Base-by-base conservation (phyloP, 2,329 filamentous ascomycete genomes). In the Cordyceps farinosa region DNA sequence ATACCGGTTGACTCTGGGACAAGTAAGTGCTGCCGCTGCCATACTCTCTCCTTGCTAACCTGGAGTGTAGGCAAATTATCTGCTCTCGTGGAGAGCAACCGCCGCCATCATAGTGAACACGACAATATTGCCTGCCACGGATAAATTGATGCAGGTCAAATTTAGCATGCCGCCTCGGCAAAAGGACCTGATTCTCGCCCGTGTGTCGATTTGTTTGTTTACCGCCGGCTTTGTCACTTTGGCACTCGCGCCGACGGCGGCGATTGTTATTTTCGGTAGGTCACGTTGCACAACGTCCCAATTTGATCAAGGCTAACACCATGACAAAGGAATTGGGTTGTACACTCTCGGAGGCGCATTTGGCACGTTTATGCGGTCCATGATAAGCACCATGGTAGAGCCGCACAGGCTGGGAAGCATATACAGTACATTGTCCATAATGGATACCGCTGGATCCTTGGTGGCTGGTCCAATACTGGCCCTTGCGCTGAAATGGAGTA, bases 271-370 rank as follows among this genome's bases (percentile, higher is more conserved):
- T 45, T 52, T 45, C 17, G 61, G 53, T 63, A 58, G 15, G 47
- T 57, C 27, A 2, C 15, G 27, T n/a, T 32, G 3, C 45, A 13
- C 9, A 29, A 2, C 10, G 3, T 50, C 22, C 17, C 2, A 48
- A 11, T 8, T 8, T 36, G 32, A 13, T 30, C 30, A 15, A n/a
- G 22, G n/a, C 32, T 48, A 38, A 47, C 6, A n/a, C 47, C 50
- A 27, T 38, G 36, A 8, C 22, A 22, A 15, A 63, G 61, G 53
- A 10, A n/a, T 58, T 30, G 27, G 22, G 1, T n/a, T 58, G 3
- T 63, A 56, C 53, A 63, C 54, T 36, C 53, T 63, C n/a, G 61
- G 53, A 1, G 47, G 53, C 3, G 61, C 53, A 27, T 63, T 63
- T 51, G 44, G 42, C 45, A 63, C 32, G 17, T 58, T 58, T 47